Percentiles rank a stretch among this genome's conserved stretches.
phyloP scores from a whole-genome alignment of 495 filamentous ascomycete species.

The Xylaria sp. region DNA sequence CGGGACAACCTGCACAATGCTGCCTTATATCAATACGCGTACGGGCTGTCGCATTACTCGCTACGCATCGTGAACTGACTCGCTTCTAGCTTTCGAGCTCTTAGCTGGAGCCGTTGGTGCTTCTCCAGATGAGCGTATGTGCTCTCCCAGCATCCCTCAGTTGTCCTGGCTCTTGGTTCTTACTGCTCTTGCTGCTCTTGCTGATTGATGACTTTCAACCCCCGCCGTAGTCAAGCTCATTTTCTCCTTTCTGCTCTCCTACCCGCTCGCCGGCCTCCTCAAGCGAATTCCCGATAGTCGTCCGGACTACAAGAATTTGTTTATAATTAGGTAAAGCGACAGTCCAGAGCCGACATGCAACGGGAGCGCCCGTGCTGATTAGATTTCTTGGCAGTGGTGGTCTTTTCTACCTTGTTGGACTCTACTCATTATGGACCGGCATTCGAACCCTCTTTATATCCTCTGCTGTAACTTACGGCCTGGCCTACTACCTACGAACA shows the following conservation, averaged over 20 bases:
- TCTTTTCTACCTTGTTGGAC: conserved; percentile 88
- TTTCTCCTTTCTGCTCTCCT: conserved; percentile 88
- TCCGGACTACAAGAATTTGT: conserved; percentile 88
- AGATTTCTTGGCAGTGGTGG: conserved; percentile 31
- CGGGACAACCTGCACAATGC: conserved; percentile 58
- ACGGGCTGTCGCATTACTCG: conserved; percentile 41
- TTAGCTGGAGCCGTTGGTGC: conserved; percentile 74
- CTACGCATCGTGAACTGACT: conserved; percentile 34
- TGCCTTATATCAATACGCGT: conserved; percentile 87
- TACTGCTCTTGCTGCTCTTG: too few relatives aligned
- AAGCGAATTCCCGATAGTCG: conserved; percentile 89
- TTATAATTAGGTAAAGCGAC: conserved; percentile 71
- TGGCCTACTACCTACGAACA: conserved; percentile 77
- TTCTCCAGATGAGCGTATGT: conserved; percentile 83
- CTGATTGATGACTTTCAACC: conserved; percentile 32
- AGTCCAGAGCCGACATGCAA: not conserved
- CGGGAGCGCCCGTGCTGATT: conserved; percentile 9
- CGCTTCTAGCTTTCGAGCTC: conserved; percentile 64
- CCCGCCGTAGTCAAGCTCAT: conserved; percentile 82
- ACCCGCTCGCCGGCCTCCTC: conserved; percentile 85
- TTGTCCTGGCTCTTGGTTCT: not conserved
- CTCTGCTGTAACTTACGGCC: conserved; percentile 78
- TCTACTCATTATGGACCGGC: conserved; percentile 95
- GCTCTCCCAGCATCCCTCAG: not conserved
- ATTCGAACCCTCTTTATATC: conserved; percentile 80